phyloP scores from a whole-genome alignment of 805 yeast genomes.

The Debaryomyces hansenii region DNA sequence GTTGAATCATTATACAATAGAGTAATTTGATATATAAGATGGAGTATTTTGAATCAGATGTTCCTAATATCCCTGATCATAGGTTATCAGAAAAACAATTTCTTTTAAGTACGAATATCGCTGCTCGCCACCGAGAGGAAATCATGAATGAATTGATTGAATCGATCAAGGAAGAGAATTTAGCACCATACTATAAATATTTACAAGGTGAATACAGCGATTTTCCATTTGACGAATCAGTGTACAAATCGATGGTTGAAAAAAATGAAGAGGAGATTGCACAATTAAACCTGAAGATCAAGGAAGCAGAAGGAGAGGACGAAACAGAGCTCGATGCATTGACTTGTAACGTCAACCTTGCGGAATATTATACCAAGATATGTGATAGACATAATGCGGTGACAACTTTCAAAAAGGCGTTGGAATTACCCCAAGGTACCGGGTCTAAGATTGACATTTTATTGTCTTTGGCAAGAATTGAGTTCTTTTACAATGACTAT shows the following conservation, averaged over 20 bases:
- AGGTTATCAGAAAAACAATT: conserved; percentile 79
- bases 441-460: conserved; percentile 89
- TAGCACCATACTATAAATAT: conserved; percentile 83
- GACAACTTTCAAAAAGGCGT: conserved; percentile 65
- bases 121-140: conserved; percentile 41
- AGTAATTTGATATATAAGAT: conserved; percentile 10
- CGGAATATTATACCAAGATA: conserved; percentile 82
- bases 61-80: conserved; percentile 75
- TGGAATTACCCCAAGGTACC: conserved; percentile 77
- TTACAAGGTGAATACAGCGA: conserved; percentile 39
- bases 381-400: conserved; percentile 78
- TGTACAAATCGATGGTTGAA: conserved; percentile 51
- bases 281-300: conserved; percentile 54
- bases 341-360: conserved; percentile 73
- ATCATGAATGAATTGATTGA: conserved; percentile 45
- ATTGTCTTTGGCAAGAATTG: conserved; percentile 80
- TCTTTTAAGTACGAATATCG: conserved; percentile 44
- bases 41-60: conserved; percentile 46
- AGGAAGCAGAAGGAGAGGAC: conserved; percentile 59
- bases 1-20: background rate
- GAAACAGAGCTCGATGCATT: conserved; percentile 87
- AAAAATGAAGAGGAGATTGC: conserved; percentile 57
- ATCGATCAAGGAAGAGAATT: conserved; percentile 56
- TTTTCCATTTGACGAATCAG: conserved; percentile 58
- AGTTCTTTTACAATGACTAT: conserved; percentile 85